Base-by-base conservation (phyloP, 768 basidiomycete genomes). In the Rubroboletus satanas region DNA sequence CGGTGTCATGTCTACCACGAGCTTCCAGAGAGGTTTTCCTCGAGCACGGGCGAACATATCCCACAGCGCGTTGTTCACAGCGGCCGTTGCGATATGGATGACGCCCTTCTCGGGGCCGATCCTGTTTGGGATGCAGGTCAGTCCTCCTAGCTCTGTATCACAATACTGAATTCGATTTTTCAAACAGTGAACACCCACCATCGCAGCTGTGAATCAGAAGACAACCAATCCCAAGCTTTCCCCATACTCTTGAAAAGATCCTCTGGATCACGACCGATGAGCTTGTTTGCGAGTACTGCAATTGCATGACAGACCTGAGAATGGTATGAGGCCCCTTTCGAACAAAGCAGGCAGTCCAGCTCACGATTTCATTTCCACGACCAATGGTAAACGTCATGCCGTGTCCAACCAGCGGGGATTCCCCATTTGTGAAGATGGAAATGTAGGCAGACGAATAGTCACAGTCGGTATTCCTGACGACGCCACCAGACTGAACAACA, bases 331-430 rank as follows among this genome's bases (percentile, higher is more conserved):
- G 18, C 35, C 15, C 42, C 18, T 36, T 9, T 51, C 36, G 5
- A 32, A 46, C 2, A 28, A 39, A 21, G 42, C 11, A 35, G 17
- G 41, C 21, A 21, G 11, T 55, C 32, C 35, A 3, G 38, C 74
- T 51, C 61, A 89, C 95, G 58, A 97, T 93, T 57, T 98, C 95
- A 65, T 94, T 98, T 29, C 95, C 95, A 39, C 95, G 85, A 0
- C 93, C 93, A 61, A 93, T 94, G 11, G 93, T 94, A 69, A 95
- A 95, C 4, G 93, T 93, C 91, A 93, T 91, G 52, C 92, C 93
- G 62, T 93, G 84, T n/a, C 94, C 92, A 45, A 85, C 79, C 42
- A 95, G 83, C 49, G 83, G 79, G 5, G 74, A 64, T 23, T 83
- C 78, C n/a, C 87, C 77, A 39, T 74, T 64, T 4, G 90, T 95